Conservation (phyloP, 345 rosid genomes). For the Ailanthus altissimus region DNA sequence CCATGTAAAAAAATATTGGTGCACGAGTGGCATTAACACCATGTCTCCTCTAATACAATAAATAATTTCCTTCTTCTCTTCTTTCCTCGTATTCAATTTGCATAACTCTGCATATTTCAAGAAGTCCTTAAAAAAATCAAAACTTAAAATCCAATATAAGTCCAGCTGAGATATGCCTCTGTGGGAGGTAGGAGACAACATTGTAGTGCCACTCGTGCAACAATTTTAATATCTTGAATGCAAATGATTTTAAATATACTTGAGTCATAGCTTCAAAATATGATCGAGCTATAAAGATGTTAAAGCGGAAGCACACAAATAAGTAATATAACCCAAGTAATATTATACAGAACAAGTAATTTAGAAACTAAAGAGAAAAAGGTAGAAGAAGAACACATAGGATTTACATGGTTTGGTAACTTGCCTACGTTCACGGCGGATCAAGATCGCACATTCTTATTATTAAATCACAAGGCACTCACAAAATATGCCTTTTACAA, state of each 20-base stretch:
- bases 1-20: neutral
- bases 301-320: too few relatives aligned
- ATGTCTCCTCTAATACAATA: neutral
- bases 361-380: too few relatives aligned
- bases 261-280: too few relatives aligned
- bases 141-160: neutral
- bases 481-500: too few relatives aligned
- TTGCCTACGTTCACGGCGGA: too few relatives aligned
- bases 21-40: conserved; percentile 7
- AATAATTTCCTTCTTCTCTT: neutral
- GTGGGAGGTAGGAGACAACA: neutral
- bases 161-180: neutral
- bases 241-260: neutral
- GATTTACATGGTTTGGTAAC: too few relatives aligned
- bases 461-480: too few relatives aligned
- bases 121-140: neutral
- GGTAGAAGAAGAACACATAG: too few relatives aligned
- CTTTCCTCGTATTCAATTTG: neutral
- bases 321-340: too few relatives aligned
- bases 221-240: neutral
- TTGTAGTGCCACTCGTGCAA: neutral
- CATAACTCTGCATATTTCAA: neutral
- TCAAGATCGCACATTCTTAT: too few relatives aligned
- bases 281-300: neutral
- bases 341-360: too few relatives aligned